Evolutionary conservation across 371 early-diverging fungal genomes (phyloP), one percentile per base, ranked within the genome.

Genomic region (Apophysomyces trapeziformis): DNA sequence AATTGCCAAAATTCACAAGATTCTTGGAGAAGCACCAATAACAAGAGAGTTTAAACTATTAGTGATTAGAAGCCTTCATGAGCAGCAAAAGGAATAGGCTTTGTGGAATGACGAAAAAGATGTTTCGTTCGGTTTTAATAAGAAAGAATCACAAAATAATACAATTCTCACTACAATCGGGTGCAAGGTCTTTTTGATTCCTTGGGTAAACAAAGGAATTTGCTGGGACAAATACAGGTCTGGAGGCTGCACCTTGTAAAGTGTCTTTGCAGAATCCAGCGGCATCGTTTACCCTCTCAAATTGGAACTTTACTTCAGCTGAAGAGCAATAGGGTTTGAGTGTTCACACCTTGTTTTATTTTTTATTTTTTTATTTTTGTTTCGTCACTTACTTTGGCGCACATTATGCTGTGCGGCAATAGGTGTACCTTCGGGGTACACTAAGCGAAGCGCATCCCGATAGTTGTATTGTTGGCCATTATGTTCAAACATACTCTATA

Each of bases 151-250:
- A 70, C 38, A 66, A 61, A 16, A 70, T 60, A n/a, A 63, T 63
- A 47, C 70, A 70, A 18, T 32, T 46, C 38, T 70, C 70, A 45
- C 70, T 70, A 12, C 54, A 70, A 38, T 70, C 70, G 14, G 58
- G 47, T 7, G 70, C 44, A 14, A 70, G 41, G 7, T 63, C 35
- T 7, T 63, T 60, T 16, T 21, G 38, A 41, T 37, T 38, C 32
- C 70, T 47, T 41, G 70, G 70, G 26, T 60, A 26, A 9, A 64
- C 11, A 63, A 70, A 70, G 16, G 70, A 54, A 14, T 62, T 18
- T 43, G 46, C 67, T 32, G 64, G 32, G 32, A 63, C 63, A 63
- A 70, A 70, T 18, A 65, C 60, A 32, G 59, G 60, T 1, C 41
- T 18, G 4, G n/a, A 43, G 7, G 50, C 41, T 32, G 21, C 21